These are phyloP conservation scores for Thraustochytrium sp. DNA, from an alignment of 352 stramenopile species.

Conservation along the genomic window DNA sequence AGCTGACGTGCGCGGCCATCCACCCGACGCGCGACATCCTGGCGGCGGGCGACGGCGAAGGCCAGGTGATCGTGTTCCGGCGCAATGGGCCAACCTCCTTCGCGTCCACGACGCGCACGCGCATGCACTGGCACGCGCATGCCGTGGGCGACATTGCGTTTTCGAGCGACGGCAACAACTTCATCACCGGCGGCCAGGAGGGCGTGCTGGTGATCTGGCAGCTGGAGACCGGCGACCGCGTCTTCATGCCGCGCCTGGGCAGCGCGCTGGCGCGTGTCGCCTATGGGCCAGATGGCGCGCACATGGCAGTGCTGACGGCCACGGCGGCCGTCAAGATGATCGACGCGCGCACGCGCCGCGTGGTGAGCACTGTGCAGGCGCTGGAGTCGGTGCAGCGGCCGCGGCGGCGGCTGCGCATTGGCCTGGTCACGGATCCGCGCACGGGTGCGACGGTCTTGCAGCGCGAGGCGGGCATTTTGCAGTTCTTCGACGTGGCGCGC, in stretches of 20 bases:
- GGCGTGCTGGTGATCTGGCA: slow-evolving; percentile 77
- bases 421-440: slow-evolving; percentile 34
- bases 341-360: slow-evolving; percentile 11
- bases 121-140: slow-evolving; percentile 77
- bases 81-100: background rate
- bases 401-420: background rate
- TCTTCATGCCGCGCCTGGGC: slow-evolving; percentile 69
- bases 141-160: slow-evolving; percentile 65
- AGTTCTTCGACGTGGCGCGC: slow-evolving; percentile 42
- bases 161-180: slow-evolving; percentile 64
- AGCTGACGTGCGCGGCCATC: background rate
- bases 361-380: background rate
- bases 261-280: slow-evolving; percentile 57
- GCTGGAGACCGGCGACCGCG: slow-evolving; percentile 63
- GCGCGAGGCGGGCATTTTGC: background rate
- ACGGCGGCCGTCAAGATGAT: slow-evolving; percentile 56
- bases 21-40: slow-evolving; percentile 14
- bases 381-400: background rate
- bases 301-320: slow-evolving; percentile 62
- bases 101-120: slow-evolving; percentile 39
- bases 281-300: slow-evolving; percentile 52
- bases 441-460: slow-evolving; percentile 19
- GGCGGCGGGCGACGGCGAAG: background rate
- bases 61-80: background rate
- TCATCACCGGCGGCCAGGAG: slow-evolving; percentile 73